Evolutionary conservation across 768 basidiomycete genomes (phyloP), one percentile per base, ranked within the genome.

Genomic region (Lactarius trivialis): DNA sequence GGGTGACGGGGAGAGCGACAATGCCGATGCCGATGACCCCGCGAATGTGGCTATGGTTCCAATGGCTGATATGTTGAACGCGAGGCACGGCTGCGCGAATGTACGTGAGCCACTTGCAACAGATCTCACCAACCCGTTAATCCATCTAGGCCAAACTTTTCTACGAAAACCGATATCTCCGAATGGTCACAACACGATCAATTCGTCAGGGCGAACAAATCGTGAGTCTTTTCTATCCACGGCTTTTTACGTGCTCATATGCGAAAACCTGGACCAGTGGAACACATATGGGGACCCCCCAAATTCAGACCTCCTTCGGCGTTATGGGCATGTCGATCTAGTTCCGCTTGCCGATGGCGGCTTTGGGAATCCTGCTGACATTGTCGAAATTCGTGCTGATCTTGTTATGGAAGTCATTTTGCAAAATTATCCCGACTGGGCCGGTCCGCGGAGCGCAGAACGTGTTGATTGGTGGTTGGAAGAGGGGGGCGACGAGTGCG

Each of bases 201-300:
- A 91, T 98, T 65, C 76, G 78, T 60, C 75, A 80, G 17, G 93
- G 92, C 1, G 88, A 90, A 66, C 95, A 98, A 73, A 94, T 99
- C 54, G 94, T 94, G 69, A 68, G 86, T 76, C 5, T 17, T 17
- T 4, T 7, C 43, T 54, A 57, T 28, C n/a, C 32, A 32, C 19
- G 55, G 28, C 30, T 37, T 37, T 34, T 37, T 32, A n/a, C 24
- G 12, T 34, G 30, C 32, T 24, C 21, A 48, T 50, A 55, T 30
- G 41, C 36, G 19, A 34, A 50, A 39, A 33, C 33, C 2, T 48
- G 26, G 28, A 15, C 11, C 67, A 95, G 93, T 93, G 87, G 84
- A 98, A 98, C 72, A 98, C 96, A 0, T 99, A 98, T 72, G 92
- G 88, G 30, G 90, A 95, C 69, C 87, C 85, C 2, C 93, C 96